Conservation (phyloP, 345 rosid genomes). For the Populus deltoides region DNA sequence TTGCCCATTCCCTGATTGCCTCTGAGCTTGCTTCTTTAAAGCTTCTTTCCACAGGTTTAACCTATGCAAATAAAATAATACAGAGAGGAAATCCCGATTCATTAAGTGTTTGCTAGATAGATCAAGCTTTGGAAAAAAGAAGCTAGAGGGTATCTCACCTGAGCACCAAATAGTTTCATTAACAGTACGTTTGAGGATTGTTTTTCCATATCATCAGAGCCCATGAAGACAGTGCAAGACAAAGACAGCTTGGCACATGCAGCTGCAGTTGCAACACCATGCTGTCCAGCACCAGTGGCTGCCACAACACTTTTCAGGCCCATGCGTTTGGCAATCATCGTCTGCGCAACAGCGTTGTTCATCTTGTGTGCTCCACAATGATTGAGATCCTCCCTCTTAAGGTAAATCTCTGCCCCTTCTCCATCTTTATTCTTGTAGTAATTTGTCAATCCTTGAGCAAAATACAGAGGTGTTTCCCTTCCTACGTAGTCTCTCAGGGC, state of each 20-base stretch:
- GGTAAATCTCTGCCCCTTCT: conserved; percentile 67
- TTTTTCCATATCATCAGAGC: conserved; percentile 56
- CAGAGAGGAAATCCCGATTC: not conserved
- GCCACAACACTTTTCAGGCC: conserved; percentile 53
- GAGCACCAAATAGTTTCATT: conserved; percentile 65
- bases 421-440: conserved; percentile 56
- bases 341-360: conserved; percentile 85
- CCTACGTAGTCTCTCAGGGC: conserved; percentile 77
- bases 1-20: conserved; percentile 67
- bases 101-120: not conserved
- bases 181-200: conserved; percentile 55
- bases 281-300: conserved; percentile 89
- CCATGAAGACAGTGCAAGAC: conserved; percentile 71
- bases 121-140: not conserved
- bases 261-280: conserved; percentile 88
- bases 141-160: conserved; percentile 34
- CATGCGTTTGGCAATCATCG: conserved; percentile 75
- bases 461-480: conserved; percentile 77
- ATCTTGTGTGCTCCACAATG: conserved; percentile 79
- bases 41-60: conserved; percentile 51
- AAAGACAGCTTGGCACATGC: conserved; percentile 69
- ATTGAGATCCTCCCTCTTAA: conserved; percentile 83
- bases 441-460: conserved; percentile 58
- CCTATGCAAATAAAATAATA: conserved; percentile 26
- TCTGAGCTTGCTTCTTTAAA: conserved; percentile 77